Evolutionary conservation across 192 early-diverging fungal species (phyloP).

Genomic region (Ambispora gerdemannii): DNA sequence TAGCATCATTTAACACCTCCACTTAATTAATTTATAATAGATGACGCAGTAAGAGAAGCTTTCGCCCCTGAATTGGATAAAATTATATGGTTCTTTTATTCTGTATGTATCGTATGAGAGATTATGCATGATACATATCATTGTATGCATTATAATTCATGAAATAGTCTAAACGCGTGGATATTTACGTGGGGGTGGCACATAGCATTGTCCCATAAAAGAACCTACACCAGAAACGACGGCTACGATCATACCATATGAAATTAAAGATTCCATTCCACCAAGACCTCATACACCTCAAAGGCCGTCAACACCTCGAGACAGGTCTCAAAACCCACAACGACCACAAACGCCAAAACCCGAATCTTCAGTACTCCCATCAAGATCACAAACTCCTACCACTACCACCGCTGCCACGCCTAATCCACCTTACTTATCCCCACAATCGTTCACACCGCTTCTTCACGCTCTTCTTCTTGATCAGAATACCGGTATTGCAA

Average conservation of each 20-base stretch:
- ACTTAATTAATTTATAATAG: slow-evolving; percentile 20
- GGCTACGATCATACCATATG: background rate
- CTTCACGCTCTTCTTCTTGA: slow-evolving; percentile 53
- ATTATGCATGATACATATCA: background rate
- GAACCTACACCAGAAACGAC: background rate
- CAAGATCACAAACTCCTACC: background rate
- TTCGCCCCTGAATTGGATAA: slow-evolving; percentile 47
- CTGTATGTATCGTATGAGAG: slow-evolving; percentile 31
- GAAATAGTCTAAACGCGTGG: background rate
- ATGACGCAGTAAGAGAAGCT: slow-evolving; percentile 44
- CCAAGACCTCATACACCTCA: slow-evolving; percentile 20
- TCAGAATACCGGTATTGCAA: slow-evolving; percentile 51
- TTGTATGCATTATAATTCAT: background rate
- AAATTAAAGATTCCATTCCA: no score
- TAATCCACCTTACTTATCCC: slow-evolving; percentile 37
- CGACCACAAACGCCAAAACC: slow-evolving; percentile 16
- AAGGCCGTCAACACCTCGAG: slow-evolving; percentile 25
- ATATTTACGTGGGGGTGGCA: background rate
- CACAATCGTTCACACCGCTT: slow-evolving; percentile 41
- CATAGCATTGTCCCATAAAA: slow-evolving; percentile 15
- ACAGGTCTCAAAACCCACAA: background rate
- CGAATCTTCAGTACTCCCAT: background rate
- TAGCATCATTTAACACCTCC: background rate
- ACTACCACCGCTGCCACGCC: no score
- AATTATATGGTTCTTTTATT: slow-evolving; percentile 46